A percentile compares a stretch with the other conserved stretches of the same genome.
Evolutionary conservation across 148 eudicot genomes (phyloP).

Genomic region (Limonium bicolor): DNA sequence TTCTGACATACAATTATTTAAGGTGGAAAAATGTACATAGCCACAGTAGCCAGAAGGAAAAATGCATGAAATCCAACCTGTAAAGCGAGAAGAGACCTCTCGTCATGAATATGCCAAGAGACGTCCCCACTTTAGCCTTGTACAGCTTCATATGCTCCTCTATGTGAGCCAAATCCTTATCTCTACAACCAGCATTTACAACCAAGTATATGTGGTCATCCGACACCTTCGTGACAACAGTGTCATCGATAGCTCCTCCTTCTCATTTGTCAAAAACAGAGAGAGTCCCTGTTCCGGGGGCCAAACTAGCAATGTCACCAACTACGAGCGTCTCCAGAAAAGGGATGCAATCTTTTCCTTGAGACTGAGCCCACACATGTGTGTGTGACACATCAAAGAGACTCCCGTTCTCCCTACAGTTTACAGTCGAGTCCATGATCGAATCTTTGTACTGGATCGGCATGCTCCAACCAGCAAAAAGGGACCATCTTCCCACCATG

Average conservation of each 20-base stretch:
- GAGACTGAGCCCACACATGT: slow-evolving; percentile 86
- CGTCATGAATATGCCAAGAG: slow-evolving; percentile 96
- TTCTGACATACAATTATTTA: neutral
- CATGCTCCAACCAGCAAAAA: slow-evolving; percentile 99
- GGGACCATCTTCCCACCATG: slow-evolving; percentile 99
- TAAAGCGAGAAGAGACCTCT: slow-evolving; percentile 86
- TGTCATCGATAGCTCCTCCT: slow-evolving; percentile 91
- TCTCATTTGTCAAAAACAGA: slow-evolving; percentile 92
- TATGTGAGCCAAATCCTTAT: slow-evolving; percentile 95
- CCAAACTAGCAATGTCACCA: slow-evolving; percentile 88
- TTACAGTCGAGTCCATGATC: slow-evolving; percentile 85
- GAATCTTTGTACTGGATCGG: slow-evolving; percentile 99
- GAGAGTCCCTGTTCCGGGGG: slow-evolving; percentile 76
- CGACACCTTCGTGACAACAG: slow-evolving; percentile 84
- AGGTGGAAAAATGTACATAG: neutral
- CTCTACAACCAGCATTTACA: slow-evolving; percentile 97
- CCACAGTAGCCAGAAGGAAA: neutral
- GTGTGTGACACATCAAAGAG: slow-evolving; percentile 94
- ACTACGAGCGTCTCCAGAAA: slow-evolving; percentile 88
- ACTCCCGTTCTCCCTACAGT: slow-evolving; percentile 82
- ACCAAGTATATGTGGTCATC: slow-evolving; percentile 84
- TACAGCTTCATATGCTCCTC: slow-evolving; percentile 92
- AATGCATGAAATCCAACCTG: slow-evolving; percentile 36
- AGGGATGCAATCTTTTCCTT: slow-evolving; percentile 76
- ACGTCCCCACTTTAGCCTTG: slow-evolving; percentile 90